These are phyloP conservation scores for Candida stauntonica DNA, from an alignment of 805 yeast genomes.

Conservation along the genomic window DNA sequence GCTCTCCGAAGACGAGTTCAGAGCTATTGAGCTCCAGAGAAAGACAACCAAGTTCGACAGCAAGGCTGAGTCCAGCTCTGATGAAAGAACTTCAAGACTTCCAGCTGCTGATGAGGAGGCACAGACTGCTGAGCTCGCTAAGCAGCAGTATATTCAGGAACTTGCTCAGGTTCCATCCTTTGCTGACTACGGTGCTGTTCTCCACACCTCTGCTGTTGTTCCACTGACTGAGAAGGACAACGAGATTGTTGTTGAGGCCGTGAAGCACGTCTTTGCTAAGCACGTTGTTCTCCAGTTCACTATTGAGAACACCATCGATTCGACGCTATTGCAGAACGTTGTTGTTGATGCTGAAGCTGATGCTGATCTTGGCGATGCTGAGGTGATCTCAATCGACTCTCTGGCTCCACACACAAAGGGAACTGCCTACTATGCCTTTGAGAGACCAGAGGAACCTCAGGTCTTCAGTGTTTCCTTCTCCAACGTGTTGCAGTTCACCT, in stretches of 20 bases:
- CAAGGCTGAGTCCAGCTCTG: conserved; percentile 22
- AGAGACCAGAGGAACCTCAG: conserved; percentile 46
- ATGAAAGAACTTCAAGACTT: conserved; percentile 4
- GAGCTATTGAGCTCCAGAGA: conserved; percentile 56
- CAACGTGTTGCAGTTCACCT: conserved; percentile 66
- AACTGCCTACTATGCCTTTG: conserved; percentile 72
- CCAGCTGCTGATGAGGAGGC: conserved; percentile 17
- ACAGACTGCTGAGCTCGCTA: conserved; percentile 34
- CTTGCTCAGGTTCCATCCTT: conserved; percentile 70
- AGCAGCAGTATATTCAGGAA: conserved; percentile 67
- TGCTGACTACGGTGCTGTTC: conserved; percentile 63
- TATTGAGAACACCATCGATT: conserved; percentile 79
- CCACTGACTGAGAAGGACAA: conserved; percentile 88
- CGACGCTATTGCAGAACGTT: conserved; percentile 72
- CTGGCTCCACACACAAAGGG: conserved; percentile 70
- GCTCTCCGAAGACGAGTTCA: conserved; percentile 62
- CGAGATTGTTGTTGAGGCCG: conserved; percentile 82
- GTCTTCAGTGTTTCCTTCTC: conserved; percentile 50
- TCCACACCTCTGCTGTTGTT: conserved; percentile 61
- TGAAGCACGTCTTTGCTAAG: conserved; percentile 76
- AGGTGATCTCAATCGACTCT: conserved; percentile 67
- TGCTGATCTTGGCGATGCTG: conserved; percentile 48
- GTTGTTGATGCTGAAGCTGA: conserved; percentile 63
- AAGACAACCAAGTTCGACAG: conserved; percentile 36
- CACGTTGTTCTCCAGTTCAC: conserved; percentile 78